Percentiles rank a stretch among this genome's conserved stretches.
These are phyloP conservation scores for Crithidia fasciculata DNA, from an alignment of 208 protist species.

Conservation along the genomic window DNA sequence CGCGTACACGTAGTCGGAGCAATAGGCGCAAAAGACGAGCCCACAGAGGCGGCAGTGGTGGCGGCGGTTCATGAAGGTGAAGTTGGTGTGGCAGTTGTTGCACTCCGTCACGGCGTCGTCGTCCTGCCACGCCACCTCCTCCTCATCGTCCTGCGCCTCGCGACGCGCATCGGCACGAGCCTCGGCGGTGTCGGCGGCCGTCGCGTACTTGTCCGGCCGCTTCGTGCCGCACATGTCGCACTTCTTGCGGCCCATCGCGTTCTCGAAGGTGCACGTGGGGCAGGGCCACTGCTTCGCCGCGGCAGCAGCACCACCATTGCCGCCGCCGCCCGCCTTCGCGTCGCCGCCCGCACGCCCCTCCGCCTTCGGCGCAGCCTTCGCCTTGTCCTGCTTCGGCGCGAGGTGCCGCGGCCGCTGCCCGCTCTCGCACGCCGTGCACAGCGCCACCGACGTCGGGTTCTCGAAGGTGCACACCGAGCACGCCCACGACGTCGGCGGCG, in stretches of 20 bases:
- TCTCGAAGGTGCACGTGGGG: constrained; percentile 72
- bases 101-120: constrained; percentile 71
- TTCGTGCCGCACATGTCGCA: constrained; percentile 78
- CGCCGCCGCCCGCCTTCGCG: constrained; percentile 4
- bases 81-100: constrained; percentile 74
- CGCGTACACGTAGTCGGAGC: constrained; percentile 56
- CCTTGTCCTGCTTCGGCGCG: constrained; percentile 20
- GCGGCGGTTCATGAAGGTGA: constrained; percentile 67
- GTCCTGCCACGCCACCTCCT: constrained; percentile 83
- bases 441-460: constrained; percentile 48
- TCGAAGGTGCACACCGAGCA: constrained; percentile 86
- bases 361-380: background rate
- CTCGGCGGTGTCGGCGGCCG: constrained; percentile 25
- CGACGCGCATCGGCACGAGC: constrained; percentile 32
- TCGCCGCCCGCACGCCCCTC: background rate
- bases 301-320: background rate
- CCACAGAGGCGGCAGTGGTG: constrained; percentile 88
- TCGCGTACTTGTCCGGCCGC: constrained; percentile 56
- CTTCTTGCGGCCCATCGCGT: constrained; percentile 44
- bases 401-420: constrained; percentile 72
- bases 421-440: constrained; percentile 77
- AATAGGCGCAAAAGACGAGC: constrained; percentile 83
- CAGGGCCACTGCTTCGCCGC: constrained; percentile 53
- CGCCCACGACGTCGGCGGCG: constrained; percentile 47
- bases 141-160: constrained; percentile 60